Evolutionary conservation across 108 stramenopile genomes (phyloP), one percentile per base, ranked within the genome.

Genomic region (Thalassiosira profunda): DNA sequence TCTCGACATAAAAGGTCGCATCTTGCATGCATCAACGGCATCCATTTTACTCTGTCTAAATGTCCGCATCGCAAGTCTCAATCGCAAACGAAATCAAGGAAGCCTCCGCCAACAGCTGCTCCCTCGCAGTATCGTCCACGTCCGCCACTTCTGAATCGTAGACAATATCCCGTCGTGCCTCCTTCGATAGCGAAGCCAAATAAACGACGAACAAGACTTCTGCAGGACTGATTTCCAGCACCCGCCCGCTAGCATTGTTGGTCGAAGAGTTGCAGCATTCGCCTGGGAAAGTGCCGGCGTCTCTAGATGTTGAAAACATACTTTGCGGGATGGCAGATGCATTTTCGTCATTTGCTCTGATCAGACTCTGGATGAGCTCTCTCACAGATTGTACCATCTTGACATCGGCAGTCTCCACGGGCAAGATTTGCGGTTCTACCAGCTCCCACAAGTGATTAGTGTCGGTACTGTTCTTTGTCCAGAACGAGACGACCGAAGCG

Each of bases 101-200:
- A 11, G 84, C 86, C 49, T 91, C 93, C 9, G 72, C 69, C 42
- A 90, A 53, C 0, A 95, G 45, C 51, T 90, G 87, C 40, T 80
- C 74, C 38, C 56, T 48, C 15, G 76, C 59, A 44, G 58, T 8
- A n/a, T 57, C 33, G 17, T 73, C 83, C 25, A 26, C 67, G 0
- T 29, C 44, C 20, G 15, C 26, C 17, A 67, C 35, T 36, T 30
- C 25, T 0, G 55, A 36, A 0, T 45, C 48, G 15, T 28, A 35
- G 2, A 90, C 72, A 45, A 86, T 35, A 12, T 67, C 33, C 0
- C 35, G 24, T 18, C 92, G 75, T 33, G 44, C 17, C 11, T 82
- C 67, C 45, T 70, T 43, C 14, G 72, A 33, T 14, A 93, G 61
- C 0, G 80, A 81, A 1, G 87, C 85, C 2, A 93, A 63, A 58